phyloP scores from a whole-genome alignment of 2,329 filamentous ascomycete genomes.

The Plenodomus lindquistii region DNA sequence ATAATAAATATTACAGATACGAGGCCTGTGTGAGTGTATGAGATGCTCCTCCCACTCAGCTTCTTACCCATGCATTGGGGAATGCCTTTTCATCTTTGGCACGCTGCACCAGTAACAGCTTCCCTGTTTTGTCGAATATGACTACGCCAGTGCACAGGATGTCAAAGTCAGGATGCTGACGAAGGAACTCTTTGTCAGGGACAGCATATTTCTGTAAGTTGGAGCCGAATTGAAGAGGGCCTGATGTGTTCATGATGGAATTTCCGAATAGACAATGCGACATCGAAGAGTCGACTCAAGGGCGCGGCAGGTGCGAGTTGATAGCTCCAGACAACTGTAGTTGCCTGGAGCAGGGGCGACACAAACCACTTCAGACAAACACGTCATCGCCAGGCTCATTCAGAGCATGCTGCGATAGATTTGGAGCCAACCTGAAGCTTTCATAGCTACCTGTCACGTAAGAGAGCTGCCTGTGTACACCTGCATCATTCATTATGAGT shows the following conservation, averaged over 20 bases:
- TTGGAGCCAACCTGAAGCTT: too few species aligned
- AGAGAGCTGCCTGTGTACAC: too few species aligned
- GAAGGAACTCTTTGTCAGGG: conserved; percentile 30
- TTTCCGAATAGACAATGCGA: too few species aligned
- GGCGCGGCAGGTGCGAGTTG: background rate
- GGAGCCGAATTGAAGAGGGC: conserved; percentile 23
- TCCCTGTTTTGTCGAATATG: conserved; percentile 38
- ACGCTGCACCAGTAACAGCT: conserved; percentile 42
- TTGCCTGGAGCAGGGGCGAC: conserved; percentile 3
- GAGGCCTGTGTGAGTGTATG: background rate
- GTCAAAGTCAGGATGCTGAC: conserved; percentile 30
- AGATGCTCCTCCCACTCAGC: background rate
- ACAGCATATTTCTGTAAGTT: conserved; percentile 35
- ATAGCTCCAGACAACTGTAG: background rate
- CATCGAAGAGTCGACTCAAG: background rate
- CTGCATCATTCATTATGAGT: background rate
- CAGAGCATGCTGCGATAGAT: too few species aligned
- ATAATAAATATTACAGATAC: background rate
- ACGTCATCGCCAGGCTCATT: background rate
- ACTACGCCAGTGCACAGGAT: conserved; percentile 34
- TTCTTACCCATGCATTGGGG: conserved; percentile 38
- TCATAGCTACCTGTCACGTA: too few species aligned
- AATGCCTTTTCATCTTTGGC: conserved; percentile 41
- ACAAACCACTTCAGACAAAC: background rate
- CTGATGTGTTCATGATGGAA: conserved; percentile 6